phyloP scores from a whole-genome alignment of 257 asterid genomes.

The Catharanthus roseus region DNA sequence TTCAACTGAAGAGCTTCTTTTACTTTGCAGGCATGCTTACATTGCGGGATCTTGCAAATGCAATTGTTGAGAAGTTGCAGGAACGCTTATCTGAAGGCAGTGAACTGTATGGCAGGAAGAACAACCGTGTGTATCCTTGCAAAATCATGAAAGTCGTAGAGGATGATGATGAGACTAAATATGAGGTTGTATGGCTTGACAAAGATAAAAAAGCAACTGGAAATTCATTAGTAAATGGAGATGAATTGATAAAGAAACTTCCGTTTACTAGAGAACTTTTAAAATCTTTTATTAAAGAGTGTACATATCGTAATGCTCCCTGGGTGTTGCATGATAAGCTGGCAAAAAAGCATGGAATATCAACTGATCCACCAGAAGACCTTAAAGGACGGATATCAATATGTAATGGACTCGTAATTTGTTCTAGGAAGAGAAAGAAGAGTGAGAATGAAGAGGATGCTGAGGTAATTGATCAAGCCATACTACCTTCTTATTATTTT shows the following conservation, averaged over 20 bases:
- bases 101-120: constrained; percentile 68
- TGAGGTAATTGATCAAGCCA: constrained; percentile 34
- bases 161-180: constrained; percentile 47
- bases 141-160: constrained; percentile 52
- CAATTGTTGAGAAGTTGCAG: constrained; percentile 68
- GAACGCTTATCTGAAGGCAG: constrained; percentile 63
- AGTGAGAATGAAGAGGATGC: constrained; percentile 45
- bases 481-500: neutral
- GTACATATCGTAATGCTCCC: constrained; percentile 75
- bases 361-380: constrained; percentile 58
- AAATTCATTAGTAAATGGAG: constrained; percentile 46
- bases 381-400: constrained; percentile 41
- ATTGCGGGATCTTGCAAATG: constrained; percentile 63
- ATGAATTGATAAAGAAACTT: constrained; percentile 53
- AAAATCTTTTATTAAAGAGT: constrained; percentile 81
- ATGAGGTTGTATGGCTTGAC: constrained; percentile 77
- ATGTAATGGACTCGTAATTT: constrained; percentile 64
- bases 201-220: constrained; percentile 46
- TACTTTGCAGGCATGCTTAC: constrained; percentile 70
- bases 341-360: constrained; percentile 70
- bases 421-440: constrained; percentile 67
- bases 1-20: neutral
- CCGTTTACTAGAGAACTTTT: constrained; percentile 74
- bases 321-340: constrained; percentile 87
- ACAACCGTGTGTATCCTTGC: constrained; percentile 55